phyloP scores from a whole-genome alignment of 1,284 basidiomycete genomes.

The Cutaneotrichosporon sp. region DNA sequence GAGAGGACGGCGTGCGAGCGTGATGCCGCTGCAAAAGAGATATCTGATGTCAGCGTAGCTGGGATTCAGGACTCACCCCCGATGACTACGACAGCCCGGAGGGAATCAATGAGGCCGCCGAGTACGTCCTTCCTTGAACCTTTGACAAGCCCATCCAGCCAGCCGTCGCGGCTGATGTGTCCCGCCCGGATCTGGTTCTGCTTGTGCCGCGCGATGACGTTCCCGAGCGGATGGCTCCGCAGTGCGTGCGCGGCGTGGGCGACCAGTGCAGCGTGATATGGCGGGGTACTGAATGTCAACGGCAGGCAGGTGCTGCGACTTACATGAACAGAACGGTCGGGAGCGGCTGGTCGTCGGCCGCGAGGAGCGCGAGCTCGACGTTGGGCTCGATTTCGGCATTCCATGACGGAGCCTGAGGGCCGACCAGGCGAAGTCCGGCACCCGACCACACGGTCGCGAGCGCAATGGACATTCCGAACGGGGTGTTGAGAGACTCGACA shows the following conservation, averaged over 20 bases:
- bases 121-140: conserved; percentile 24
- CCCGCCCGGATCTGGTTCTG: conserved; percentile 30
- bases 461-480: conserved; percentile 45
- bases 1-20: conserved; percentile 38
- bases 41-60: conserved; percentile 16
- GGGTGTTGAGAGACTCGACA: conserved; percentile 30
- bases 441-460: conserved; percentile 42
- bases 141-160: conserved; percentile 34
- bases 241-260: neutral
- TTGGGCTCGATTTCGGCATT: conserved; percentile 19
- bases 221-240: conserved; percentile 20
- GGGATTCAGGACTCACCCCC: conserved; percentile 4
- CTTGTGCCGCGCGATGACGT: conserved; percentile 36
- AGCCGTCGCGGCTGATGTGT: conserved; percentile 27
- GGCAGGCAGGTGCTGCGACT: conserved; percentile 8
- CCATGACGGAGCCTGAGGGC: conserved; percentile 14
- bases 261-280: neutral
- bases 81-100: conserved; percentile 2
- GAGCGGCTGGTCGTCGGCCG: conserved; percentile 19
- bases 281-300: neutral
- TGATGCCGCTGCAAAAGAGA: conserved; percentile 21
- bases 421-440: conserved; percentile 39
- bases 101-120: conserved; percentile 25
- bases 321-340: conserved; percentile 43
- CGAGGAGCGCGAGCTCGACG: conserved; percentile 25